phyloP scores from a whole-genome alignment of 495 filamentous ascomycete genomes.

The Penicillium odoratum region DNA sequence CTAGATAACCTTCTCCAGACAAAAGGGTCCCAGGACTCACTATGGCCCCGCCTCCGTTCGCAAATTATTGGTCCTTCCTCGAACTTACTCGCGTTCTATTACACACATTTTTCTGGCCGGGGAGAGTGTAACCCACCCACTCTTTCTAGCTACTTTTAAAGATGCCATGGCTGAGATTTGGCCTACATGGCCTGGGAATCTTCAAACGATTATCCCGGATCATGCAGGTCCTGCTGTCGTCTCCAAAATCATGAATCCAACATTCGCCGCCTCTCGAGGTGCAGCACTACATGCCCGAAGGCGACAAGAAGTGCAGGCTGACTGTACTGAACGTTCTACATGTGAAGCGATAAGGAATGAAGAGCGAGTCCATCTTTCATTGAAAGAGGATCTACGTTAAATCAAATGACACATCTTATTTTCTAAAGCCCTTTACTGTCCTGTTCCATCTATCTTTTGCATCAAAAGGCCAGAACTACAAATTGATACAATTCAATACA shows the following conservation, averaged over 20 bases:
- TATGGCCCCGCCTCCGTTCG: slow-evolving; percentile 13
- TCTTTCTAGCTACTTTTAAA: slow-evolving; percentile 12
- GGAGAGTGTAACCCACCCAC: slow-evolving; percentile 13
- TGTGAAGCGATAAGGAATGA: background rate
- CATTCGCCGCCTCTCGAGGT: slow-evolving; percentile 18
- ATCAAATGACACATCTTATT: background rate
- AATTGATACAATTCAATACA: too few relatives aligned
- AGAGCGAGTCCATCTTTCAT: background rate
- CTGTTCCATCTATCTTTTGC: too few relatives aligned
- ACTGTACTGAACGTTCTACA: slow-evolving; percentile 10
- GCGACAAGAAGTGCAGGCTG: slow-evolving; percentile 18
- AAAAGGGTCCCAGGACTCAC: slow-evolving; percentile 3
- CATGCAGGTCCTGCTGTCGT: background rate
- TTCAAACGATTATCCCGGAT: slow-evolving; percentile 5
- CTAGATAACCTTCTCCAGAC: slow-evolving; percentile 17
- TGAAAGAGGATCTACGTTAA: slow-evolving; percentile 4
- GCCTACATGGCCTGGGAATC: slow-evolving; percentile 3
- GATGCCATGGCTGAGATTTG: slow-evolving; percentile 7
- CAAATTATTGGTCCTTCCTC: slow-evolving; percentile 14
- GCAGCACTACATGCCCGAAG: slow-evolving; percentile 18
- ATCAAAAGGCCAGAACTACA: too few relatives aligned
- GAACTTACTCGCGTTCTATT: slow-evolving; percentile 4
- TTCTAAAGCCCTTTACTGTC: background rate
- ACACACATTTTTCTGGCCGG: slow-evolving; percentile 16
- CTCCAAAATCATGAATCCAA: slow-evolving; percentile 4